phyloP scores from a whole-genome alignment of 331 rosid genomes.

The Phaseolus coccineus region DNA sequence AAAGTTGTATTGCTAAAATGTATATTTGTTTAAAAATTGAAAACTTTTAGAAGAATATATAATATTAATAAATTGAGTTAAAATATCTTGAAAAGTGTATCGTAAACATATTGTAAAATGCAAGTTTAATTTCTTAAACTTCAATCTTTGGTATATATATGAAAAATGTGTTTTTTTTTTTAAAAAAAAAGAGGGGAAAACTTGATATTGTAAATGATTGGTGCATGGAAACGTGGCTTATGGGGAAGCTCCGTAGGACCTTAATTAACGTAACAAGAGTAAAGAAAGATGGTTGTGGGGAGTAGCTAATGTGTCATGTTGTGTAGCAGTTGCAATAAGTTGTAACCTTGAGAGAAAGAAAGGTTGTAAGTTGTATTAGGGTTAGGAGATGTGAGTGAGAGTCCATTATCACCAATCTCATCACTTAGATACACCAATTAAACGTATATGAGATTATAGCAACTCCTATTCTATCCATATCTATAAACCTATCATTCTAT shows the following conservation, averaged over 20 bases:
- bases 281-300: background rate
- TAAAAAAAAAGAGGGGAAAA: too few species aligned
- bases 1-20: too few species aligned
- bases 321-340: background rate
- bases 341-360: background rate
- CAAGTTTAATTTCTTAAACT: too few species aligned
- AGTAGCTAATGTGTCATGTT: background rate
- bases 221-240: conserved; percentile 4
- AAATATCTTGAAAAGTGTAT: too few species aligned
- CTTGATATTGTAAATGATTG: background rate
- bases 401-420: background rate
- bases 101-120: too few species aligned
- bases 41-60: too few species aligned
- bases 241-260: background rate
- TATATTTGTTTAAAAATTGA: too few species aligned
- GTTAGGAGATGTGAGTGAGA: background rate
- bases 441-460: conserved; percentile 22
- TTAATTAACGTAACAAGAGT: background rate
- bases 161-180: too few species aligned
- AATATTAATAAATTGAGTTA: too few species aligned
- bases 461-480: background rate
- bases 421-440: background rate
- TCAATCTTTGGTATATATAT: too few species aligned
- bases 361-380: background rate
- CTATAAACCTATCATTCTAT: background rate